Evolutionary conservation across 179 eudicot species (phyloP).

Genomic region (Beta corolliflora): DNA sequence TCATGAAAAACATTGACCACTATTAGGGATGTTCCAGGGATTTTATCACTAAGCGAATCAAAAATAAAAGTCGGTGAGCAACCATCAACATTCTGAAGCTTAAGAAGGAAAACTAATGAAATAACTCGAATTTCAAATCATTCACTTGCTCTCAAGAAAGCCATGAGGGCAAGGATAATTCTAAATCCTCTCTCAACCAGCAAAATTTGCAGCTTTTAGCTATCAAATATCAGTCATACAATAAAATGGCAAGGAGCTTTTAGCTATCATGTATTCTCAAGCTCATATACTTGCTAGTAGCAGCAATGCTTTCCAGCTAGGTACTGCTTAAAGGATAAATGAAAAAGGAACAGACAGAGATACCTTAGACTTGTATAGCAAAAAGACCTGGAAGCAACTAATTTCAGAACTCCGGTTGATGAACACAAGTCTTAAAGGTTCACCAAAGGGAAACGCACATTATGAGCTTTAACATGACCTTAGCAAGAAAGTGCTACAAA

Average conservation of each 20-base stretch:
- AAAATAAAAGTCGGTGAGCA: too few species aligned
- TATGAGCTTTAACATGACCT: neutral
- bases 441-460: neutral
- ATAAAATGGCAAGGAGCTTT: neutral
- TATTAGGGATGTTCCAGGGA: neutral
- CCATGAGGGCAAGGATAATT: neutral
- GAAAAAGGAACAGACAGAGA: neutral
- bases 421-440: neutral
- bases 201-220: neutral
- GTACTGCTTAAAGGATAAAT: neutral
- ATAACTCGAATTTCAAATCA: too few species aligned
- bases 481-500: neutral
- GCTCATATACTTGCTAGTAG: neutral
- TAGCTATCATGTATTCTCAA: neutral
- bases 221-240: neutral
- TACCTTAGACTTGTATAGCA: neutral
- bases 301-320: neutral
- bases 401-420: neutral
- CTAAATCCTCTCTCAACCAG: neutral
- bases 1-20: neutral
- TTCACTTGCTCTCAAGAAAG: too few species aligned
- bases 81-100: too few species aligned
- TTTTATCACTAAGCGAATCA: too few species aligned
- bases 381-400: neutral
- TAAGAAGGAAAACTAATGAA: too few species aligned